Evolutionary conservation across 345 rosid species (phyloP), one percentile per base, ranked within the genome.

Genomic region (Boechera stricta): DNA sequence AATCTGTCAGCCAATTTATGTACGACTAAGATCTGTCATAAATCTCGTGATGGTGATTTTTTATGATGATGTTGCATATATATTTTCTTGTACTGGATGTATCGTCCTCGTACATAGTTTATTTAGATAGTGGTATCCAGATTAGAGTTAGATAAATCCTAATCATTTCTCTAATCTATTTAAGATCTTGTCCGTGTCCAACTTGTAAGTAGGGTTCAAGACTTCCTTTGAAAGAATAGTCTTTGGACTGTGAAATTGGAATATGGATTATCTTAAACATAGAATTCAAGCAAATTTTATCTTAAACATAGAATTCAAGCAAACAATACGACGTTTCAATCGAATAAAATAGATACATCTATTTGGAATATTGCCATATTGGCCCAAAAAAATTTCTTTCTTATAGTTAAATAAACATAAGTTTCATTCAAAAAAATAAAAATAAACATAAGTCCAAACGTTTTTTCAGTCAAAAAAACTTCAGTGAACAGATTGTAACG

Each of bases 11-110:
- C 28, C 5, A 54, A 54, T 13, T 28, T 38, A 15, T 10, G 63
- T 54, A 69, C 62, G 52, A 55, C 52, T 15, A 58, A 39, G 72
- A 39, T 69, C 38, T 69, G 52, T 69, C 51, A 69, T 68, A 53
- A 36, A 68, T 24, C 41, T 26, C 63, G 63, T 56, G 38, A 56
- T 7, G 21, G 29, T 55, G 33, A 49, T 52, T 18, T 18, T 18
- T 18, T 18, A 18, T 18, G 21, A 18, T 18, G 21, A 18, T 18
- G n/a, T 5, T 53, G 35, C 38, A 53, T 52, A 67, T 36, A 35
- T 6, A 67, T 36, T 35, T 13, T 67, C 61, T 24, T 52, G 60
- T 4, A 21, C 3, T 65, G 6, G 2, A 6, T 33, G 18, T 32
- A 18, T 67, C 1, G 72, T 67, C 72, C 61, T 67, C 49, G 36